phyloP scores from a whole-genome alignment of 768 basidiomycete species.

The Serpula lacrymans region DNA sequence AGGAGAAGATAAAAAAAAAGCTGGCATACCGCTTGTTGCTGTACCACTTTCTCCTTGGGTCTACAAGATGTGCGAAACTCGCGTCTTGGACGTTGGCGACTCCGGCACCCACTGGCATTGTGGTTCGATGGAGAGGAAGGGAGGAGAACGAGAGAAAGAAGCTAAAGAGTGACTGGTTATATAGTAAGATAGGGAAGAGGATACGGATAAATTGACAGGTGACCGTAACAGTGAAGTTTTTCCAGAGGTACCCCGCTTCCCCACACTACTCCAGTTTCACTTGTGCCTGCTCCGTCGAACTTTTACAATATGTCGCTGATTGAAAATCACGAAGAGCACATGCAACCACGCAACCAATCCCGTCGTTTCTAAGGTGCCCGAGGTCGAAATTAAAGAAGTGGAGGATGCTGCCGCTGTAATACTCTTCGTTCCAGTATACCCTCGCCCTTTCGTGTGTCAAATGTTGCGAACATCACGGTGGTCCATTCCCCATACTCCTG shows the following conservation, averaged over 20 bases:
- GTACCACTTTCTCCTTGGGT: slow-evolving; percentile 71
- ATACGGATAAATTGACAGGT: slow-evolving; percentile 7
- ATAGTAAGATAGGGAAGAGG: background rate
- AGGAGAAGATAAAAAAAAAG: background rate
- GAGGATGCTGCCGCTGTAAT: too few species aligned
- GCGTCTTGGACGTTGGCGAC: slow-evolving; percentile 25
- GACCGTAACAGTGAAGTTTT: slow-evolving; percentile 13
- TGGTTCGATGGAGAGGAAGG: slow-evolving; percentile 15
- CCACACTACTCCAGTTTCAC: background rate
- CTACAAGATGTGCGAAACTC: slow-evolving; percentile 52
- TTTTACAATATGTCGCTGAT: too few species aligned
- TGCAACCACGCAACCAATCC: slow-evolving; percentile 2
- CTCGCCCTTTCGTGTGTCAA: too few species aligned
- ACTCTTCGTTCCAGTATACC: too few species aligned
- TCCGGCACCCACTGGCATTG: slow-evolving; percentile 56
- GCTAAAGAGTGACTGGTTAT: slow-evolving; percentile 17
- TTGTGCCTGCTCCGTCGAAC: too few species aligned
- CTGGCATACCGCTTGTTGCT: slow-evolving; percentile 63
- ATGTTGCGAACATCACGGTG: too few species aligned
- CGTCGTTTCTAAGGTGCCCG: slow-evolving; percentile 5
- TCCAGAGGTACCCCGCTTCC: slow-evolving; percentile 18
- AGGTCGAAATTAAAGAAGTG: too few species aligned
- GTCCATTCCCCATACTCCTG: too few species aligned
- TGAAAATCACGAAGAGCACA: background rate
- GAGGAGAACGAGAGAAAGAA: slow-evolving; percentile 10